Percentiles rank a stretch among this genome's conserved stretches.
These are phyloP conservation scores for Cadophora luteo-olivacea DNA, from an alignment of 2,329 filamentous ascomycete species.

Conservation along the genomic window DNA sequence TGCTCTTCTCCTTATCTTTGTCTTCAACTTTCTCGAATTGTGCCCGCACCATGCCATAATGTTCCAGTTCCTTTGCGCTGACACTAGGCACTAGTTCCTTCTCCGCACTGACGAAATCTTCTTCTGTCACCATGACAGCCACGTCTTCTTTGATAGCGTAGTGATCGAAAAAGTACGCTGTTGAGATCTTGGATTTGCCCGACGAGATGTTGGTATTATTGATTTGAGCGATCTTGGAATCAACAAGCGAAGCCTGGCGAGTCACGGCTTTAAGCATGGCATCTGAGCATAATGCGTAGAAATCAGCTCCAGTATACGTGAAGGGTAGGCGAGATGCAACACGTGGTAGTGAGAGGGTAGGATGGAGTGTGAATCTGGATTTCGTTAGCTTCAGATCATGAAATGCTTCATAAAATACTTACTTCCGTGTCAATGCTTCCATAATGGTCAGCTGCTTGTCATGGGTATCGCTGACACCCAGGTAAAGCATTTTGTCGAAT, in stretches of 20 bases:
- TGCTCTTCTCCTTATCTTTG: slow-evolving; percentile 35
- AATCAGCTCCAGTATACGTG: slow-evolving; percentile 96
- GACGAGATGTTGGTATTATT: slow-evolving; percentile 54
- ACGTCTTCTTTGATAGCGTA: slow-evolving; percentile 82
- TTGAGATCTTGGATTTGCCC: slow-evolving; percentile 60
- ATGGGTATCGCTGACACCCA: slow-evolving; percentile 95
- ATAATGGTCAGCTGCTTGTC: slow-evolving; percentile 95
- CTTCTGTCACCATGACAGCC: slow-evolving; percentile 85
- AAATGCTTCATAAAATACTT: slow-evolving; percentile 46
- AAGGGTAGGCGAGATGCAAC: slow-evolving; percentile 84
- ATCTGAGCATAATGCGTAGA: slow-evolving; percentile 96
- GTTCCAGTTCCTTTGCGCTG: slow-evolving; percentile 86
- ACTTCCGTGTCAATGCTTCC: slow-evolving; percentile 94
- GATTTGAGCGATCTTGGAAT: slow-evolving; percentile 78
- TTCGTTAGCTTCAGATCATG: slow-evolving; percentile 28
- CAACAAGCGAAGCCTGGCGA: slow-evolving; percentile 82
- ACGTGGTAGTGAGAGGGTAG: slow-evolving; percentile 74
- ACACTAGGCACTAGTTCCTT: slow-evolving; percentile 91
- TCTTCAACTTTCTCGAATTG: slow-evolving; percentile 75
- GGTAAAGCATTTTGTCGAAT: slow-evolving; percentile 98
- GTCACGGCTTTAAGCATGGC: slow-evolving; percentile 99
- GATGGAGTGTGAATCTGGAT: slow-evolving; percentile 82
- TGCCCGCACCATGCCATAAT: slow-evolving; percentile 85
- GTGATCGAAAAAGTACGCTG: slow-evolving; percentile 96
- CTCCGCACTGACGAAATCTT: slow-evolving; percentile 84